Base-by-base conservation (phyloP, 352 stramenopile species). In the Globisporangium uncinulatum region DNA sequence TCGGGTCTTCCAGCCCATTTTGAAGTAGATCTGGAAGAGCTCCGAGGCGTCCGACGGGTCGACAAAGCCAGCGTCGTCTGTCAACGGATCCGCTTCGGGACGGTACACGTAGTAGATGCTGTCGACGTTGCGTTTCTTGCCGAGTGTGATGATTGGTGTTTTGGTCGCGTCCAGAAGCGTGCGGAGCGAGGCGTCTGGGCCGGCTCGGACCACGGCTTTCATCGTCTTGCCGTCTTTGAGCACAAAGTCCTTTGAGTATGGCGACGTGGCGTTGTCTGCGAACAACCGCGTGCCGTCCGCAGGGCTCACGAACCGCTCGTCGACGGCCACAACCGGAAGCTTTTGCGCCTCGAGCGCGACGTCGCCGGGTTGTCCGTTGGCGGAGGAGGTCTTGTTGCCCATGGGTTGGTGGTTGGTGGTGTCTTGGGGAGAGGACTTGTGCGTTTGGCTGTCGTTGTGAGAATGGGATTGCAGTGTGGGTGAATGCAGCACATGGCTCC, bases 11-110 rank as follows among this genome's bases (percentile, higher is more conserved):
- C 31, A n/a, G 0, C 53, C 43, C 31, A 51, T 31, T 31, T 50
- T 49, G 42, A 58, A 32, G 29, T 58, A 58, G 29, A 58, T 29
- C 32, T 58, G 53, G 1, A 58, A 21, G 6, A 56, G 37, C 39
- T 56, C 43, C 3, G 19, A 37, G 32, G 4, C 32, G 32, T 37
- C 32, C 32, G n/a, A n/a, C n/a, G n/a, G n/a, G n/a, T n/a, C 13
- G 39, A 44, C 39, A 15, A 14, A 42, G 3, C 39, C 39, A 0
- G 39, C 10, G 14, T 31, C 21, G 6, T 59, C 17, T 2, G 20
- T 37, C 24, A 36, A 2, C 2, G 32, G 19, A 21, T 36, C 24
- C 1, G 42, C 21, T 15, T 47, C 44, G 1, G 54, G 44, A 5
- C 19, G 44, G 14, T 53, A 52, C 11, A 47, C 32, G 45, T 47